These are phyloP conservation scores for Cordyceps tenuipes DNA, from an alignment of 2,329 filamentous ascomycete species.

Conservation along the genomic window DNA sequence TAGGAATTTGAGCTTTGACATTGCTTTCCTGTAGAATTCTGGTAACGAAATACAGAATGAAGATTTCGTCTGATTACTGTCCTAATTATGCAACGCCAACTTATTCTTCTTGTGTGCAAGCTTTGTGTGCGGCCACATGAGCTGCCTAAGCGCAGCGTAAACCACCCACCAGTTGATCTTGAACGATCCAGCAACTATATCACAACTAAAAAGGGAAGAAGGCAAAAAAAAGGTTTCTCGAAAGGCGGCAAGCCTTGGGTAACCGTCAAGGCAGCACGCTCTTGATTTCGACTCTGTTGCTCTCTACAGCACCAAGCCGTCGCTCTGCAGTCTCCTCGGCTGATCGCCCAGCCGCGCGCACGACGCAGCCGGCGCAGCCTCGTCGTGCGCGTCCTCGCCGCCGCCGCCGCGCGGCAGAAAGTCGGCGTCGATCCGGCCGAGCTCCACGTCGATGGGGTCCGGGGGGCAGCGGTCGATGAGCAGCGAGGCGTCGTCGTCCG, in stretches of 20 bases:
- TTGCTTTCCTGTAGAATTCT: slow-evolving; percentile 8
- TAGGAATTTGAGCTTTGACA: background rate
- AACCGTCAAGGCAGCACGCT: no score
- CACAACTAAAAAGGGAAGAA: background rate
- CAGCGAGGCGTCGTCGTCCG: background rate
- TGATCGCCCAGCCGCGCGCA: background rate
- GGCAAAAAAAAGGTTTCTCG: background rate
- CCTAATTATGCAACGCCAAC: background rate
- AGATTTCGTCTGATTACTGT: background rate
- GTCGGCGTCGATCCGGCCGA: slow-evolving; percentile 8
- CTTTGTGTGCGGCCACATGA: background rate
- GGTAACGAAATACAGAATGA: background rate
- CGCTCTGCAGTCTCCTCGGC: background rate
- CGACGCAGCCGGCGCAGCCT: no score
- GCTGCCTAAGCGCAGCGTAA: background rate
- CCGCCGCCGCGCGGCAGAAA: background rate
- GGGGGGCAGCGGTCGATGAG: background rate
- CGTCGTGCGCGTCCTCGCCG: background rate
- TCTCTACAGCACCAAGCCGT: background rate
- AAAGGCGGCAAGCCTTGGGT: no score
- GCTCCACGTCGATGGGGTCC: slow-evolving; percentile 12
- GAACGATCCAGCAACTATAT: background rate
- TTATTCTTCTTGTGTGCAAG: background rate
- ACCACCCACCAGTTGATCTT: background rate
- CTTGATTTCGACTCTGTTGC: background rate